Base-by-base conservation (phyloP, 768 basidiomycete genomes). In the Pleurotus tuoliensis region DNA sequence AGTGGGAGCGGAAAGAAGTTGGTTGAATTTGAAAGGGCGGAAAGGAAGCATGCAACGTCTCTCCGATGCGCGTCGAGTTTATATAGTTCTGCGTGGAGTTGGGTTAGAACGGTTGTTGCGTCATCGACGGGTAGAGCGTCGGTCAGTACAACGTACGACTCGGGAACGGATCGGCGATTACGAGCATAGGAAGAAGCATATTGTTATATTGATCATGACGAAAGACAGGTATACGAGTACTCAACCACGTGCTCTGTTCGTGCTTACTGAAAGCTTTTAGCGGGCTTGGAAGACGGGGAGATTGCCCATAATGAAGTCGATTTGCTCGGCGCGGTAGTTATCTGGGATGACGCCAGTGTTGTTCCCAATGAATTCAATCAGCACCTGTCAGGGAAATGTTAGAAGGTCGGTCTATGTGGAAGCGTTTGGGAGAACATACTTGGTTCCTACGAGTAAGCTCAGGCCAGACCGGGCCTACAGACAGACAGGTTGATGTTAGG, bases 231-330 rank as follows among this genome's bases (percentile, higher is more conserved):
- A 44, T 44, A 16, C 41, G 15, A 44, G 30, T 34, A 34, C 30
- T 34, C 30, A 34, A 34, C 30, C 30, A 34, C 30, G 30, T 34
- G 30, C 30, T 34, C 30, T 34, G 30, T 34, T 11, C 30, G 30
- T 34, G 30, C 30, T 34, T 34, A 34, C 30, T 34, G 30, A 34
- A 34, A 34, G 30, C 30, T 34, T 34, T 34, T 15, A 13, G 24
- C 44, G 51, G 16, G 51, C 38, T 16, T 53, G 51, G 51, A 53
- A 53, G 41, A 53, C 51, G 24, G 51, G 51, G 39, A 53, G 38
- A 13, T 53, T 53, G 25, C 24, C 38, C 22, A 53, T 53, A 8
- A 53, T 53, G 39, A 40, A 53, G 25, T 53, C 39, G 2, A 53
- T 53, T n/a, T 53, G 51, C 20, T 53, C 51, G 7, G 39, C 20